Base-by-base conservation (phyloP, 257 asterid genomes). In the Fraxinus excelsior region DNA sequence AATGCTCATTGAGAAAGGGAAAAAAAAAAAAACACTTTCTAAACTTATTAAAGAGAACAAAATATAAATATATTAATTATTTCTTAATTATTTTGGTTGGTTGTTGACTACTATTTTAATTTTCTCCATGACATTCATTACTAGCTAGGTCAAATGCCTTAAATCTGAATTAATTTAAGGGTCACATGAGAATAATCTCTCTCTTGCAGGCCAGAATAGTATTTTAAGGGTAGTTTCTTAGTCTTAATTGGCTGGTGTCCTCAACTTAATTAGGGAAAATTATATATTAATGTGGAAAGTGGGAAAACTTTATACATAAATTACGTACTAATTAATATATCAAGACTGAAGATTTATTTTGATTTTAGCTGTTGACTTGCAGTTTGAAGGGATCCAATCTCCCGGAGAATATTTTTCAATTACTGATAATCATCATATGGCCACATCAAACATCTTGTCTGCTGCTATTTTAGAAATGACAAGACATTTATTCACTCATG, bases 141-240 rank as follows among this genome's bases (percentile, higher is more conserved):
- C 4, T 18, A 5, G 11, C 65, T 18, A 19, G 25, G 16, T 42
- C 18, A 42, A 42, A 42, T 42, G 51, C 4, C 51, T 42, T 51
- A 5, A 4, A 51, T 51, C 23, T 51, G 62, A 18, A 51, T 51
- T 51, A 4, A 51, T 14, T 1, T 51, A 42, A 18, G 23, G 23
- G 62, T 67, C 74, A 8, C 28, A 65, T 40, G 4, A 64, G 65
- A 37, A 56, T 56, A 77, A 28, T 16, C 8, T 35, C 56, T 56
- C 65, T 67, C 67, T 40, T 53, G 79, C 79, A 81, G 82, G 76
- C 81, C 76, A 40, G 42, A 32, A 26, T 71, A 65, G 70, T 78
- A 51, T 70, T 56, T 18, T 35, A 35, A 31, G 44, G 40, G 18
- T 40, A 32, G 69, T 72, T 68, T 70, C 60, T 56, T 26, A 64